Conservation (phyloP, 176 grass and related monocot genomes). For the Phyllostachys edulis region DNA sequence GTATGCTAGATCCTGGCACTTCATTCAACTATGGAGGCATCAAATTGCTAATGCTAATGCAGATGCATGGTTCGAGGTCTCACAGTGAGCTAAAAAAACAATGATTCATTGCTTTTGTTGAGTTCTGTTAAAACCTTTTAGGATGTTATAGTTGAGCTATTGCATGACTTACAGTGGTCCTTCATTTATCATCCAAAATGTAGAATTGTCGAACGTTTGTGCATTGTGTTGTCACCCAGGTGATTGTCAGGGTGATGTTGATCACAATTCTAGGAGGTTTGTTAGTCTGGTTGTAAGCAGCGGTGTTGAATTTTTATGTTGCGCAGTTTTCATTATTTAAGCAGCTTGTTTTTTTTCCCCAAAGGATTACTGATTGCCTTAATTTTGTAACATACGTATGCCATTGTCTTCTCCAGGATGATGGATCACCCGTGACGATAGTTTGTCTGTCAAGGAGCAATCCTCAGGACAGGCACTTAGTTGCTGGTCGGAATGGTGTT, state of each 20-base stretch:
- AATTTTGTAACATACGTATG: no score
- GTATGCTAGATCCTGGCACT: no score
- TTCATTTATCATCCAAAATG: not conserved
- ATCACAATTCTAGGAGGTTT: not conserved
- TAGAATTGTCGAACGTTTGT: not conserved
- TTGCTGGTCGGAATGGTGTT: no score
- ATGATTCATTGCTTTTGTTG: not conserved
- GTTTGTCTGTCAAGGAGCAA: no score
- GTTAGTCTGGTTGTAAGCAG: not conserved
- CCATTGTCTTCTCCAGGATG: no score
- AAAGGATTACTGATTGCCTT: no score
- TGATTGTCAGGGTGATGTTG: not conserved
- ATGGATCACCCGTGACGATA: no score
- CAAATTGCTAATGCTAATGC: not conserved
- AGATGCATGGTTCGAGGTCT: not conserved
- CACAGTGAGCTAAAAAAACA: not conserved
- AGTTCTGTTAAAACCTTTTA: not conserved
- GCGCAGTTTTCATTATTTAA: constrained; percentile 8
- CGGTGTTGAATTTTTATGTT: not conserved
- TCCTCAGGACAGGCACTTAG: no score
- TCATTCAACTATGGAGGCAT: not conserved
- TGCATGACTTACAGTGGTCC: not conserved
- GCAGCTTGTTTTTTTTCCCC: not conserved
- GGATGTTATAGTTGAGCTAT: not conserved
- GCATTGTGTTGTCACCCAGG: not conserved